phyloP scores from a whole-genome alignment of 1,284 basidiomycete genomes.

The Pseudozyma tsukubaensis region DNA sequence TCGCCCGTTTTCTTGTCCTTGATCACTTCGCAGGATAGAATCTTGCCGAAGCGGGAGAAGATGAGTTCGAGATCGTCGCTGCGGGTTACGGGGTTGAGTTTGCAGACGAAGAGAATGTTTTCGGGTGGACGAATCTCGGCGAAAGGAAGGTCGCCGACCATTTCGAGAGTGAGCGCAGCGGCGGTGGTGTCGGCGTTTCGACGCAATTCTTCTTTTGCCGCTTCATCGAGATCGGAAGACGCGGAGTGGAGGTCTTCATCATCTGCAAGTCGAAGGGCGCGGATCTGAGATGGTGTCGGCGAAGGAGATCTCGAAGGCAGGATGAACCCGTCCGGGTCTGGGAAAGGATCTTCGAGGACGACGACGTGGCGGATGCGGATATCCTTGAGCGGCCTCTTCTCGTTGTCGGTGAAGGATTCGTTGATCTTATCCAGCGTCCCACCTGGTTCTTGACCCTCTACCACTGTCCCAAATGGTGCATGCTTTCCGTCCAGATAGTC shows the following conservation, averaged over 20 bases:
- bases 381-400: slow-evolving; percentile 90
- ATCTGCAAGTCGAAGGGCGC: slow-evolving; percentile 77
- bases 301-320: slow-evolving; percentile 81
- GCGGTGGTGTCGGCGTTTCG: slow-evolving; percentile 87
- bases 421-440: slow-evolving; percentile 88
- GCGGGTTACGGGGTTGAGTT: slow-evolving; percentile 92
- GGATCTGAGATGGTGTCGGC: slow-evolving; percentile 67
- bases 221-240: slow-evolving; percentile 77
- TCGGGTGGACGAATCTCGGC: slow-evolving; percentile 97
- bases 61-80: slow-evolving; percentile 98
- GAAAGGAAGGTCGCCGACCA: slow-evolving; percentile 98
- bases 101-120: slow-evolving; percentile 98
- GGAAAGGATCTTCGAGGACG: slow-evolving; percentile 93
- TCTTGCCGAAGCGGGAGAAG: slow-evolving; percentile 92
- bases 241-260: slow-evolving; percentile 69
- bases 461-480: slow-evolving; percentile 92
- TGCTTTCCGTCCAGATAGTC: slow-evolving; percentile 97
- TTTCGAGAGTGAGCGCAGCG: slow-evolving; percentile 94
- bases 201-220: slow-evolving; percentile 81
- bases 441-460: slow-evolving; percentile 83
- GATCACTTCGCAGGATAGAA: slow-evolving; percentile 97
- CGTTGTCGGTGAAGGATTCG: slow-evolving; percentile 87
- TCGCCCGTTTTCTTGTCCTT: slow-evolving; percentile 95
- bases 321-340: slow-evolving; percentile 76
- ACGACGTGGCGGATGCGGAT: slow-evolving; percentile 86